Evolutionary conservation across 1,284 basidiomycete genomes (phyloP).

Genomic region (Phenoliferia sp.): DNA sequence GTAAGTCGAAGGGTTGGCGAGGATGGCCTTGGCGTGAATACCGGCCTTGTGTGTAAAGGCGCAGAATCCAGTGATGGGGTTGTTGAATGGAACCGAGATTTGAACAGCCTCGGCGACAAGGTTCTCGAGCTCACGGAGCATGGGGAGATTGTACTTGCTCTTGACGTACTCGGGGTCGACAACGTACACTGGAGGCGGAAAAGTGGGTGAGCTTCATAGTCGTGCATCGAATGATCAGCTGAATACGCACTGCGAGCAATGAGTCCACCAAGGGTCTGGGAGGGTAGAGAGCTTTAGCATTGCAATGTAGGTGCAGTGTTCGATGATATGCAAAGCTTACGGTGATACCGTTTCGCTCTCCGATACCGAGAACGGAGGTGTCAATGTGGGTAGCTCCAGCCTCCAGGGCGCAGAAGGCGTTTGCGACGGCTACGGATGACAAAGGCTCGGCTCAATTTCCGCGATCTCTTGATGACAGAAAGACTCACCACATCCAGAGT

Average conservation of each 20-base stretch:
- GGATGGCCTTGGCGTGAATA: conserved; percentile 99
- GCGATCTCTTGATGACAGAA: background rate
- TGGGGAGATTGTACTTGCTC: conserved; percentile 95
- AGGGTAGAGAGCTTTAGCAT: background rate
- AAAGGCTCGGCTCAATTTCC: conserved; percentile 18
- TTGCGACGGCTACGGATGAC: conserved; percentile 73
- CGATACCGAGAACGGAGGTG: conserved; percentile 89
- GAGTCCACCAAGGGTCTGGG: conserved; percentile 79
- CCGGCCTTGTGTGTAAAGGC: conserved; percentile 99
- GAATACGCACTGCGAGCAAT: conserved; percentile 95
- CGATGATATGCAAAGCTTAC: conserved; percentile 2
- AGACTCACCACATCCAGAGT: conserved; percentile 76
- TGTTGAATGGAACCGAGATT: conserved; percentile 96
- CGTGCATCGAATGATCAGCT: conserved; percentile 52
- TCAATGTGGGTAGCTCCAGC: conserved; percentile 99
- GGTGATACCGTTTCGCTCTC: conserved; percentile 98
- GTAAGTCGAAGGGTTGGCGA: conserved; percentile 99
- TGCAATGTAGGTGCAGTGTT: background rate
- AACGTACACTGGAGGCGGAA: conserved; percentile 47
- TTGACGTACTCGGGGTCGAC: conserved; percentile 93
- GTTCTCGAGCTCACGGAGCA: conserved; percentile 98
- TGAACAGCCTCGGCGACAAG: conserved; percentile 98
- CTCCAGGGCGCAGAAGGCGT: conserved; percentile 96
- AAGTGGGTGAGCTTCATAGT: no score
- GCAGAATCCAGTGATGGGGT: conserved; percentile 84